Evolutionary conservation across 805 yeast genomes (phyloP), one percentile per base, ranked within the genome.

Genomic region (Clavispora asparagi): DNA sequence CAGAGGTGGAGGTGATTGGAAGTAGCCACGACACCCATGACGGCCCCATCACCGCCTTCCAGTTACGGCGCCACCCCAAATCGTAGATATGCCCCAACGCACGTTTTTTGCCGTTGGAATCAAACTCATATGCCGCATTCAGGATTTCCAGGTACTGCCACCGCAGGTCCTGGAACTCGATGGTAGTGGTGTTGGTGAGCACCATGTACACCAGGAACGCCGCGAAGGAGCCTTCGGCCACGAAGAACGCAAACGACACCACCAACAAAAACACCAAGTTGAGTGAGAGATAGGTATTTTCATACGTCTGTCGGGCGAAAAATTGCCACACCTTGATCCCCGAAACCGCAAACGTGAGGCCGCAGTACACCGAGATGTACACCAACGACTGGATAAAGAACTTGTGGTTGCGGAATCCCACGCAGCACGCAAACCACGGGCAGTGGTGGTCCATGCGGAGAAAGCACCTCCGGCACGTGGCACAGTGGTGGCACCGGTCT

Each of bases 391-490:
- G 96, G 26, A 88, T 62, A 59, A 91, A 92, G 60, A 71, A 79
- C 65, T 89, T 86, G 53, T 87, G 90, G 64, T 92, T 92, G 27
- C 68, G 68, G 64, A 79, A 85, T 0, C 98, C 98, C 47, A 92
- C 78, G 63, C 97, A 91, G 6, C 81, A 73, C 1, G 95, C 83
- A 63, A 90, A 89, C 98, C 98, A 92, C 0, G 97, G 97, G 52
- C 84, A 79, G 58, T 79, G 82, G 53, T 79, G 84, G 60, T 79
- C 83, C 83, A 79, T 79, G 39, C 68, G 56, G 36, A 79, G 57
- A 2, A 77, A 60, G 59, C 84, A 79, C 45, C 52, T 60, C 2
- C 66, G 64, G 46, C 81, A 76, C 13, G 73, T 52, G 1, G 81
- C 73, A 56, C 84, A 79, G 58, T 79, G 84, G 55, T 79, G 84